Base-by-base conservation (phyloP, 129 eudicot genomes). In the Centrapalus pauciflorus region DNA sequence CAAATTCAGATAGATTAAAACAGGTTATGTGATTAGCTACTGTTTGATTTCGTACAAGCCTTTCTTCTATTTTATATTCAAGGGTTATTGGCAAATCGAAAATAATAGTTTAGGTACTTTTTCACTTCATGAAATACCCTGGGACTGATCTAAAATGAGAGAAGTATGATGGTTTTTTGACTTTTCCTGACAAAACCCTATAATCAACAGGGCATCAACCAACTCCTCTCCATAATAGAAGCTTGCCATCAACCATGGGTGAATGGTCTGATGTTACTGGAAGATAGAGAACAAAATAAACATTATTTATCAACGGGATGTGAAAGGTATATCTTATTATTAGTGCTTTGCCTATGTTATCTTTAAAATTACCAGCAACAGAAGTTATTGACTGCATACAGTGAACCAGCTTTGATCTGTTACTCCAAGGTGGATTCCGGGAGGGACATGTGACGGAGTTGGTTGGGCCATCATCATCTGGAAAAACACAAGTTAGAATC, bases 391-490 rank as follows among this genome's bases (percentile, higher is more conserved):
- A 61, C 35, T 71, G 29, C 13, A 5, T 28, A 60, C 19, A 68
- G 35, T 75, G 72, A 38, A 79, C 55, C 75, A 90, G 97, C 61
- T 74, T 83, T 61, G 95, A 86, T 77, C 25, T 72, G 68, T 66
- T 85, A 16, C 95, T 91, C 55, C 80, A 79, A 67, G 97, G 90
- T 57, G 97, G 94, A 45, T 73, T 91, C 26, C 72, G 79, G 24
- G 77, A 54, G 67, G 96, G 97, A 25, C 78, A 82, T 70, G 77
- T 91, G 34, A 83, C 78, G 54, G 96, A 91, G 75, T 69, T 91
- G 52, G 96, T 91, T 71, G 96, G 97, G 37, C 82, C 90, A 29
- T 87, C 97, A 52, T 87, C 90, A 34, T 87, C 96, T 64, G 86
- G 97, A 49, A 91, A 87, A 79, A 87, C 97, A 40, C 96, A 91